Conservation (phyloP, 163 green algal species). For the Chlamydomonas reinhardtii region DNA sequence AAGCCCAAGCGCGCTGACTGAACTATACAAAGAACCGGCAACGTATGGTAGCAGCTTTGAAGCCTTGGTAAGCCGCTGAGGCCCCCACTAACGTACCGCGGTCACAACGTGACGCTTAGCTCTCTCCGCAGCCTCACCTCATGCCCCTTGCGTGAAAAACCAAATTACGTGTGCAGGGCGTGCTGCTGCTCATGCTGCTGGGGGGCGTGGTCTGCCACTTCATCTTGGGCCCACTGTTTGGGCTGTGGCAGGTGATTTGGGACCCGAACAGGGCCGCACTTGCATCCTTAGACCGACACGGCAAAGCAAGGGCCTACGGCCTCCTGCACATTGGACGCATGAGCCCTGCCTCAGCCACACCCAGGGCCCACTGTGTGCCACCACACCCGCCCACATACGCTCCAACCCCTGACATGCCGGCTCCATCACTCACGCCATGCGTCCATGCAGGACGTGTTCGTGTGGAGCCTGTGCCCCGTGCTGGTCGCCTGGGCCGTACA, state of each 20-base stretch:
- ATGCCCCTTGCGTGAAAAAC: too few relatives aligned
- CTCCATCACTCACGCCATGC: too few relatives aligned
- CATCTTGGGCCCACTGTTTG: slow-evolving; percentile 6
- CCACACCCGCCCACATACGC: neutral
- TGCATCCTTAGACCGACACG: too few relatives aligned
- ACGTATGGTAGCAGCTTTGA: slow-evolving; percentile 31
- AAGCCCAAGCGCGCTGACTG: neutral
- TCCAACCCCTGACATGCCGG: neutral
- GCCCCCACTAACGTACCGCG: too few relatives aligned
- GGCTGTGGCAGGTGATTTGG: slow-evolving; percentile 21
- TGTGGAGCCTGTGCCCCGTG: slow-evolving; percentile 11
- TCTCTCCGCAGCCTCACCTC: too few relatives aligned
- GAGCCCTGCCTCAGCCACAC: too few relatives aligned
- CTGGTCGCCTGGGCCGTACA: neutral
- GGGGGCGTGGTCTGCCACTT: neutral
- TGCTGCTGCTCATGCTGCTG: slow-evolving; percentile 39
- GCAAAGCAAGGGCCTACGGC: too few relatives aligned
- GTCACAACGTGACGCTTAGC: too few relatives aligned
- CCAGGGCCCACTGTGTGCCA: neutral
- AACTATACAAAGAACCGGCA: slow-evolving; percentile 11
- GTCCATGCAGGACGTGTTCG: slow-evolving; percentile 13
- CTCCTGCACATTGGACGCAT: too few relatives aligned
- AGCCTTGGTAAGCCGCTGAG: slow-evolving; percentile 2
- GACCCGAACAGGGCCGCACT: too few relatives aligned
- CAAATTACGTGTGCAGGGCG: slow-evolving; percentile 3